Conservation (phyloP, 75 land plant genomes). For the Cryptomeria japonica region DNA sequence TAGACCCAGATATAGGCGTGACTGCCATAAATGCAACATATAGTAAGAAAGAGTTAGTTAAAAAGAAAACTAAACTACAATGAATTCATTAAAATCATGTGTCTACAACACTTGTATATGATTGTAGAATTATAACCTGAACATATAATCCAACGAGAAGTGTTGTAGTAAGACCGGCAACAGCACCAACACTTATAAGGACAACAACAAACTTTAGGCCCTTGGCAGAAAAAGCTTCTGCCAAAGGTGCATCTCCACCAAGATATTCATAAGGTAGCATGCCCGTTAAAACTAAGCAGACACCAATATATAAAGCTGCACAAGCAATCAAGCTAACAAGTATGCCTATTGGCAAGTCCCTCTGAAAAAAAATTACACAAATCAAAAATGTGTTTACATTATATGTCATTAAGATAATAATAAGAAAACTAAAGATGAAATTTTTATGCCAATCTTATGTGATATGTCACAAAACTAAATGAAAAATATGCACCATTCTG, state of each 20-base stretch:
- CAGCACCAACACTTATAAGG: constrained; percentile 87
- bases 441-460: background rate
- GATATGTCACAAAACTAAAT: background rate
- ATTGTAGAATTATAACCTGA: constrained; percentile 60
- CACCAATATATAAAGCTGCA: constrained; percentile 74
- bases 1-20: constrained; percentile 91
- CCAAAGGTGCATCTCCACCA: constrained; percentile 92
- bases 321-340: constrained; percentile 82
- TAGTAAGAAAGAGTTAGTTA: background rate
- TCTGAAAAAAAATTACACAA: constrained; percentile 36
- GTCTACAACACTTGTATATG: background rate
- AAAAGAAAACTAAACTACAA: constrained; percentile 11
- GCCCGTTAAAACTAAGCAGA: constrained; percentile 94
- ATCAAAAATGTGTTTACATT: background rate
- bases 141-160: constrained; percentile 95
- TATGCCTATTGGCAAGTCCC: constrained; percentile 94
- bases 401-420: background rate
- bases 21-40: constrained; percentile 43
- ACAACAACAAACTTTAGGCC: constrained; percentile 69
- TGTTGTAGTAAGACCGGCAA: constrained; percentile 93
- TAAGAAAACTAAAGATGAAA: background rate
- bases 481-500: background rate
- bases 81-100: background rate
- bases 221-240: constrained; percentile 69
- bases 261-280: constrained; percentile 87